These are phyloP conservation scores for Chaetomium fimeti DNA, from an alignment of 495 filamentous ascomycete genomes.

Conservation along the genomic window DNA sequence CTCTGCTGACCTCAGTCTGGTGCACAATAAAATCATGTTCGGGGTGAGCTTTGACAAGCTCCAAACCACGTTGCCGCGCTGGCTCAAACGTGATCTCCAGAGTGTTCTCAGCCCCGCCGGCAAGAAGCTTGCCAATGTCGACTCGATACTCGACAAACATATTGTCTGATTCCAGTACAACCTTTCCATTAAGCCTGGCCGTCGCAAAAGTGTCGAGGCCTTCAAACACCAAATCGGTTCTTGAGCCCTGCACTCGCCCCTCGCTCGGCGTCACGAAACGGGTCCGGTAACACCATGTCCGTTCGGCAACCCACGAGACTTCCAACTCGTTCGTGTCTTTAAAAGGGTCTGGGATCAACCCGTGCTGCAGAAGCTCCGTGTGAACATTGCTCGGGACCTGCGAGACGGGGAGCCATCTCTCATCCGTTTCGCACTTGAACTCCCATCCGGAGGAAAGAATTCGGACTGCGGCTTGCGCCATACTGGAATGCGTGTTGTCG, in stretches of 20 bases:
- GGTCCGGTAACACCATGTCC: constrained; percentile 57
- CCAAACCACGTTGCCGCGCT: constrained; percentile 41
- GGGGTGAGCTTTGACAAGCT: constrained; percentile 42
- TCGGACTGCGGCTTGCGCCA: background rate
- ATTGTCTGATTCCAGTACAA: constrained; percentile 61
- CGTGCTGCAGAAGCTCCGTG: constrained; percentile 27
- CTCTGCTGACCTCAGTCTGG: constrained; percentile 47
- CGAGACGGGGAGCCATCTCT: constrained; percentile 27
- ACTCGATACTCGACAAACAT: constrained; percentile 64
- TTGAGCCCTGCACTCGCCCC: background rate
- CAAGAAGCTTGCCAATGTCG: constrained; percentile 27
- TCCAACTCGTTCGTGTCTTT: constrained; percentile 65
- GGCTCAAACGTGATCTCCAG: constrained; percentile 48
- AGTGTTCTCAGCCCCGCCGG: constrained; percentile 22
- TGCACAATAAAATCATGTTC: constrained; percentile 50
- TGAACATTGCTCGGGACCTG: constrained; percentile 31
- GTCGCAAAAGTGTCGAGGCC: constrained; percentile 72
- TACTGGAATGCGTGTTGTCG: background rate
- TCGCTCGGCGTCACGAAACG: constrained; percentile 42
- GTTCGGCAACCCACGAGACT: constrained; percentile 68
- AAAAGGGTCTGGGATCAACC: constrained; percentile 60
- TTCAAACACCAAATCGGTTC: constrained; percentile 62
- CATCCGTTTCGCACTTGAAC: constrained; percentile 19
- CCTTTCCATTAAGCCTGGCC: constrained; percentile 60
- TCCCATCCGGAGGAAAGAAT: constrained; percentile 25